Evolutionary conservation across 148 eudicot genomes (phyloP).

Genomic region (Chenopodium quinoa): DNA sequence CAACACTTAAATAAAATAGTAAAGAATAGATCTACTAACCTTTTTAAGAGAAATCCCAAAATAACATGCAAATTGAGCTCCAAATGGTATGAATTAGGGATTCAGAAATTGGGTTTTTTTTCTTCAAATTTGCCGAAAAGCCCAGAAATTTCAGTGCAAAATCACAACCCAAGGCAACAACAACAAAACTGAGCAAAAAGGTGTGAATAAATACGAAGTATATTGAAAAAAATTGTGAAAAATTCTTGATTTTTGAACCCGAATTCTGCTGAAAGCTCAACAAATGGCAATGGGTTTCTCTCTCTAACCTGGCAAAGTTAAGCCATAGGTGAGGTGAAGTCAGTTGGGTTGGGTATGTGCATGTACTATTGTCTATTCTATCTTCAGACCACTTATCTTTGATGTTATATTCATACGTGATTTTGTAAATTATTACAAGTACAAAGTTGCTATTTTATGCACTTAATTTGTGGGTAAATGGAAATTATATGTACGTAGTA

Average conservation of each 20-base stretch:
- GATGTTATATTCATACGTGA: not conserved
- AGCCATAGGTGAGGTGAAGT: not conserved
- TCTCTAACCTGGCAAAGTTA: not conserved
- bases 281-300: constrained; percentile 19
- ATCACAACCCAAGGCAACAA: not conserved
- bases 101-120: not conserved
- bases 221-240: constrained; percentile 3
- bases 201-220: not conserved
- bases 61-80: constrained; percentile 10
- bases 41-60: not conserved
- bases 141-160: not conserved
- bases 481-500: too few species aligned
- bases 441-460: too few species aligned
- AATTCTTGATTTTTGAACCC: not conserved
- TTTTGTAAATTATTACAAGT: too few species aligned
- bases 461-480: too few species aligned
- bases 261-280: not conserved
- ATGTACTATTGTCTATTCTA: not conserved
- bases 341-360: not conserved
- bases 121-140: not conserved
- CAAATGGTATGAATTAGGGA: constrained; percentile 2
- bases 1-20: not conserved
- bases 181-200: not conserved
- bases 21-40: constrained; percentile 15
- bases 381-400: constrained; percentile 4